Evolutionary conservation across 352 stramenopile genomes (phyloP).

Genomic region (Globisporangium okanoganense): DNA sequence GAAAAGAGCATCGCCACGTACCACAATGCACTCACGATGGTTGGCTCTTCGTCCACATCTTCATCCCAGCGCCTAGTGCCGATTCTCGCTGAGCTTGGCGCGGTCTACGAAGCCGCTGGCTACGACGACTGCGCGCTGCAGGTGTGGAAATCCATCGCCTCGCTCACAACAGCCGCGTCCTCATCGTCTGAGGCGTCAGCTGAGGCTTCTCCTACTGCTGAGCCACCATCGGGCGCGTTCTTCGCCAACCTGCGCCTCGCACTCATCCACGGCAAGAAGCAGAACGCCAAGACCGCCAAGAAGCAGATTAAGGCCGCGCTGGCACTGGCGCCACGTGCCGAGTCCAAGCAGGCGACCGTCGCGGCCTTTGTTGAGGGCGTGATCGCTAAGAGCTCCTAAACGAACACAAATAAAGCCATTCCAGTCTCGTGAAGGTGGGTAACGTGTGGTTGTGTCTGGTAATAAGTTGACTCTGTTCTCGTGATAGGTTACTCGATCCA

Average conservation of each 20-base stretch:
- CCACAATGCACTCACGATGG: slow-evolving; percentile 13
- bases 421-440: not conserved
- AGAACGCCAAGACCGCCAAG: slow-evolving; percentile 60
- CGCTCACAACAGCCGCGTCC: not conserved
- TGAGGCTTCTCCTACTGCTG: slow-evolving; percentile 12
- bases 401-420: not conserved
- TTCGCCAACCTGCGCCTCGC: slow-evolving; percentile 61
- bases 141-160: slow-evolving; percentile 54
- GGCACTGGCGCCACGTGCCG: slow-evolving; percentile 21
- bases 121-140: slow-evolving; percentile 49
- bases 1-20: slow-evolving; percentile 32
- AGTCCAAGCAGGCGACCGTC: slow-evolving; percentile 32
- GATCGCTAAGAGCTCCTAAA: slow-evolving; percentile 35
- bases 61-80: slow-evolving; percentile 23
- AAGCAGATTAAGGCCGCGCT: slow-evolving; percentile 61
- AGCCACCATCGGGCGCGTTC: slow-evolving; percentile 21
- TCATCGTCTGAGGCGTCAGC: not conserved
- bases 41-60: not conserved
- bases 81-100: slow-evolving; percentile 59
- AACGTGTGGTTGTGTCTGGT: not conserved
- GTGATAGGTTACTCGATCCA: not conserved
- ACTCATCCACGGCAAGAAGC: slow-evolving; percentile 54
- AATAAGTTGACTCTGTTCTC: slow-evolving; percentile 6
- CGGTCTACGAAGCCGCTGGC: slow-evolving; percentile 43
- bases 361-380: slow-evolving; percentile 62